Conservation (phyloP, 2,329 filamentous ascomycete genomes). For the Diaporthe ilicicola region DNA sequence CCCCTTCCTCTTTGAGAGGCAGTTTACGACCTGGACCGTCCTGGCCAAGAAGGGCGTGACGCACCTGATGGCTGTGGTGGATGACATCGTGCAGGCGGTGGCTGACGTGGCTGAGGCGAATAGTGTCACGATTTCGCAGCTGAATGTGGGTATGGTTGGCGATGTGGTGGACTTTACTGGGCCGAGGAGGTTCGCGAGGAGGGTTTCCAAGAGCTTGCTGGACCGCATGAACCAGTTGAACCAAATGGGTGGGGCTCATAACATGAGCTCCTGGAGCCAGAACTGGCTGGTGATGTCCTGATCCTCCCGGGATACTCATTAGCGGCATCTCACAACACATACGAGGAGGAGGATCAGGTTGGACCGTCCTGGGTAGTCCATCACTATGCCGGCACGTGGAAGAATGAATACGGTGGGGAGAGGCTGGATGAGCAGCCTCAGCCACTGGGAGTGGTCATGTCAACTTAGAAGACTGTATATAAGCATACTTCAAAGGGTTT, state of each 20-base stretch:
- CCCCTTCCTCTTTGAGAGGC: slow-evolving; percentile 27
- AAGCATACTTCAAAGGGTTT: too few relatives aligned
- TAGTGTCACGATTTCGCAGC: slow-evolving; percentile 25
- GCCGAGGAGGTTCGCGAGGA: slow-evolving; percentile 31
- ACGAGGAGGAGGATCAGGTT: slow-evolving; percentile 22
- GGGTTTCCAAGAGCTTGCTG: slow-evolving; percentile 18
- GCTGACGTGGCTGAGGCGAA: background rate
- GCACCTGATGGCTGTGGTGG: slow-evolving; percentile 32
- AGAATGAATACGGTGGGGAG: slow-evolving; percentile 23
- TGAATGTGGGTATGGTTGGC: slow-evolving; percentile 30
- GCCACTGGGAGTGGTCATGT: background rate
- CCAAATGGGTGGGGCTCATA: background rate
- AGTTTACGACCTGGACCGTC: slow-evolving; percentile 36
- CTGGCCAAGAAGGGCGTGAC: slow-evolving; percentile 31
- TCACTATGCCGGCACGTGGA: slow-evolving; percentile 25
- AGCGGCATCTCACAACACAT: slow-evolving; percentile 30
- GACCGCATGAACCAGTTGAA: too few relatives aligned
- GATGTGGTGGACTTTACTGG: slow-evolving; percentile 36
- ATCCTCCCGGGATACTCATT: slow-evolving; percentile 13
- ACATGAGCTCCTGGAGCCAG: slow-evolving; percentile 10
- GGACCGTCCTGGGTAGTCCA: slow-evolving; percentile 1
- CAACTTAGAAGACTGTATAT: background rate
- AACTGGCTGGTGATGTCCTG: slow-evolving; percentile 1
- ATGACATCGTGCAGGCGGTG: slow-evolving; percentile 32
- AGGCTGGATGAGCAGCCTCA: background rate